Evolutionary conservation across 371 early-diverging fungal species (phyloP), one percentile per base, ranked within the genome.

Genomic region (Zychaea mexicana): DNA sequence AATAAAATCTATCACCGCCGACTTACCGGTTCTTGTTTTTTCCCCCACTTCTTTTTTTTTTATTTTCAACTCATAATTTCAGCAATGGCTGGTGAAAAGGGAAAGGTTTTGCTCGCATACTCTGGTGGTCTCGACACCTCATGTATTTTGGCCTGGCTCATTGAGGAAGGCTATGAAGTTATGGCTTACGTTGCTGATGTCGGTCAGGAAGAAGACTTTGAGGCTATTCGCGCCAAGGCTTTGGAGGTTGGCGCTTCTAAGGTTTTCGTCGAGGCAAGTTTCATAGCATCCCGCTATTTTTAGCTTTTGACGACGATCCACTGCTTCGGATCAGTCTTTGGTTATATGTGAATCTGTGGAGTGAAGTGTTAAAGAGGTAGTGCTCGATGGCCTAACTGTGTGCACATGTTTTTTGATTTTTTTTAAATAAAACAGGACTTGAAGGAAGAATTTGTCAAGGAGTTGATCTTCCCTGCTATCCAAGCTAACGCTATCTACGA

Each of bases 51-150:
- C n/a, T 45, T 17, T 22, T 8, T 21, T 59, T 28, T 46, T 27
- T 46, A 60, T 46, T n/a, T n/a, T n/a, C n/a, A n/a, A 28, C 12
- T 27, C 53, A 39, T 27, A 58, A 58, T 15, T 39, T 26, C 33
- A 62, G 52, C 30, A n/a, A 76, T 77, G 73, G 78, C 77, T 75
- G 72, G 70, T 69, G 58, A 85, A 75, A 90, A 92, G 84, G 94
- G 93, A 68, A 92, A 91, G 65, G 96, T 97, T 65, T 85, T 94
- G 66, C 90, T 97, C 60, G 98, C 98, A 65, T 97, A 96, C 86
- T 96, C 96, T 64, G 98, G 98, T 67, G 98, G 98, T 67, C 91
- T 98, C 57, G 98, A 98, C 77, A 98, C 98, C 57, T 96, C 96
- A 47, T 97, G 97, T 83, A 98, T 98, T 72, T 90, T 98, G 56